Conservation (phyloP, 2,329 filamentous ascomycete genomes). For the Sphaerostilbella broomeana region DNA sequence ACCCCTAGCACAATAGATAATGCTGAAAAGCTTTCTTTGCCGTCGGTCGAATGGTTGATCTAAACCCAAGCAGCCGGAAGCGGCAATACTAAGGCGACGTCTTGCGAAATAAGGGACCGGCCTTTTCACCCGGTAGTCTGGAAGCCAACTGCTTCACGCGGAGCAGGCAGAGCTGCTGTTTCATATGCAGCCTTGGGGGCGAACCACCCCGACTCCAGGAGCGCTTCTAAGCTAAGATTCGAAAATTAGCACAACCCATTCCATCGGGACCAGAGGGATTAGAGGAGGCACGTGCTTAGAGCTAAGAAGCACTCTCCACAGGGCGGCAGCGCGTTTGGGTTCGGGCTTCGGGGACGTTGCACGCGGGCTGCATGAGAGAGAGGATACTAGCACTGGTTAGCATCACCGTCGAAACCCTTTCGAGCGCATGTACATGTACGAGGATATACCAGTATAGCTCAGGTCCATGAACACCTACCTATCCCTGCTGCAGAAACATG, state of each 20-base stretch:
- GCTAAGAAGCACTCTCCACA: background rate
- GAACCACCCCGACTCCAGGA: constrained; percentile 1
- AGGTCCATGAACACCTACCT: too few species aligned
- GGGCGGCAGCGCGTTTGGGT: background rate
- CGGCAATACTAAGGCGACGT: too few species aligned
- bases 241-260: background rate
- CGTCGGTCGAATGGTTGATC: background rate
- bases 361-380: too few species aligned
- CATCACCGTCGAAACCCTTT: too few species aligned
- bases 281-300: constrained; percentile 3
- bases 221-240: background rate
- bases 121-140: background rate
- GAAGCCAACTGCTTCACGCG: background rate
- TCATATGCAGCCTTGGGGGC: constrained; percentile 10
- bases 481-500: too few species aligned
- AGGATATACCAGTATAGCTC: too few species aligned
- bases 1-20: too few species aligned
- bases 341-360: too few species aligned
- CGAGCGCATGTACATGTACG: too few species aligned
- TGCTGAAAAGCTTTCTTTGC: too few species aligned
- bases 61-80: background rate
- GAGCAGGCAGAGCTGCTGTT: too few species aligned
- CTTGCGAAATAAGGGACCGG: background rate
- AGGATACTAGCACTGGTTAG: too few species aligned
- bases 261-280: background rate